Evolutionary conservation across 2,329 filamentous ascomycete species (phyloP).

Genomic region (Pseudocercospora fuligena): DNA sequence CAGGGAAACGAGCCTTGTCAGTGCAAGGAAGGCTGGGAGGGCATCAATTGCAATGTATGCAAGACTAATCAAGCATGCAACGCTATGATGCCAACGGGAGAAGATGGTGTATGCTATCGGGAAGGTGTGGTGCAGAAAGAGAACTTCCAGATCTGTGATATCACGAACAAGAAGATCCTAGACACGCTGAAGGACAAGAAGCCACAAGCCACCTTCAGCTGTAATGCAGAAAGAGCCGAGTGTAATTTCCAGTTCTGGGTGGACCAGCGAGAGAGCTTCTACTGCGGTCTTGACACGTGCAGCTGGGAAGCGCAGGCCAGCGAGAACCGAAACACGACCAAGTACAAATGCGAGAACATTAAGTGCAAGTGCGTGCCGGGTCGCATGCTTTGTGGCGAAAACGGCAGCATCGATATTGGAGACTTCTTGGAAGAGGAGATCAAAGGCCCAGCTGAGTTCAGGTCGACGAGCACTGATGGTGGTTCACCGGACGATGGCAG

Average conservation of each 20-base stretch:
- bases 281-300: conserved; percentile 86
- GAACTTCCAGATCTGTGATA: conserved; percentile 97
- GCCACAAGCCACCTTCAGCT: conserved; percentile 94
- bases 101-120: conserved; percentile 88
- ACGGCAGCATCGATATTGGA: conserved; percentile 86
- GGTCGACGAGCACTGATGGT: conserved; percentile 63
- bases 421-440: conserved; percentile 86
- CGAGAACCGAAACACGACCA: conserved; percentile 76
- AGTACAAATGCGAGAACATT: conserved; percentile 83
- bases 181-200: conserved; percentile 82
- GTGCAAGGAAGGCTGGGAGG: conserved; percentile 91
- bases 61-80: conserved; percentile 81
- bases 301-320: conserved; percentile 71
- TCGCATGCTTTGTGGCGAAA: conserved; percentile 91
- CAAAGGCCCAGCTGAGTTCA: conserved; percentile 84
- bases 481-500: conserved; percentile 71
- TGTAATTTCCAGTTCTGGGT: conserved; percentile 99
- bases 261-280: conserved; percentile 91
- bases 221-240: conserved; percentile 71
- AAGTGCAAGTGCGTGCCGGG: conserved; percentile 86
- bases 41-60: conserved; percentile 97
- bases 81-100: conserved; percentile 73
- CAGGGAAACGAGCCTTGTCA: conserved; percentile 69
- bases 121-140: conserved; percentile 88
- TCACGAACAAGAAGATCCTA: conserved; percentile 93